Percentiles rank a stretch among this genome's conserved stretches.
Evolutionary conservation across 2,329 filamentous ascomycete genomes (phyloP).

Genomic region (Paramyrothecium roridum): DNA sequence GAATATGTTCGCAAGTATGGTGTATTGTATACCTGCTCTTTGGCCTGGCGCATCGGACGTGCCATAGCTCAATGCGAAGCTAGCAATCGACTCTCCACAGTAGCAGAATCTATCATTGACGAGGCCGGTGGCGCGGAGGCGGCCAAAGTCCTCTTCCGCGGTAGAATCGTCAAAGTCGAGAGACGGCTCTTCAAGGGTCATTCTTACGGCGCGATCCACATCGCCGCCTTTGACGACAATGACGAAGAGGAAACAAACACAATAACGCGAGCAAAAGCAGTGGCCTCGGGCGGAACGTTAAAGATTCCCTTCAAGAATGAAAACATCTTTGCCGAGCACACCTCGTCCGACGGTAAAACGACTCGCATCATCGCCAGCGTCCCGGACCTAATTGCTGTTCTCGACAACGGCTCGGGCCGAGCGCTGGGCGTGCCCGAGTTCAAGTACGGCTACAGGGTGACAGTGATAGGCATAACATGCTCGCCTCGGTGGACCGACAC

Average conservation of each 20-base stretch:
- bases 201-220: slow-evolving; percentile 35
- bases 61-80: slow-evolving; percentile 26
- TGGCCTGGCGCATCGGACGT: slow-evolving; percentile 45
- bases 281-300: slow-evolving; percentile 23
- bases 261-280: slow-evolving; percentile 1
- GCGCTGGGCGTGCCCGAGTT: slow-evolving; percentile 57
- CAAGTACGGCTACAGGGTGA: slow-evolving; percentile 47
- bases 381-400: slow-evolving; percentile 53
- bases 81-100: slow-evolving; percentile 33
- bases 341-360: slow-evolving; percentile 9
- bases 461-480: slow-evolving; percentile 44
- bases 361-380: slow-evolving; percentile 41
- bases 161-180: slow-evolving; percentile 21
- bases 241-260: slow-evolving; percentile 18
- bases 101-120: slow-evolving; percentile 32
- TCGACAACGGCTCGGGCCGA: slow-evolving; percentile 55
- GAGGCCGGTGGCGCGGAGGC: slow-evolving; percentile 29
- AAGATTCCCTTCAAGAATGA: slow-evolving; percentile 57
- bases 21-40: slow-evolving; percentile 30
- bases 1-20: slow-evolving; percentile 26
- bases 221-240: slow-evolving; percentile 33
- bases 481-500: slow-evolving; percentile 42
- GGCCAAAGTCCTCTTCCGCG: slow-evolving; percentile 18
- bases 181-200: slow-evolving; percentile 45
- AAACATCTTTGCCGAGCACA: slow-evolving; percentile 41